Evolutionary conservation across 352 stramenopile genomes (phyloP).

Genomic region (Phytophthora brassicae): DNA sequence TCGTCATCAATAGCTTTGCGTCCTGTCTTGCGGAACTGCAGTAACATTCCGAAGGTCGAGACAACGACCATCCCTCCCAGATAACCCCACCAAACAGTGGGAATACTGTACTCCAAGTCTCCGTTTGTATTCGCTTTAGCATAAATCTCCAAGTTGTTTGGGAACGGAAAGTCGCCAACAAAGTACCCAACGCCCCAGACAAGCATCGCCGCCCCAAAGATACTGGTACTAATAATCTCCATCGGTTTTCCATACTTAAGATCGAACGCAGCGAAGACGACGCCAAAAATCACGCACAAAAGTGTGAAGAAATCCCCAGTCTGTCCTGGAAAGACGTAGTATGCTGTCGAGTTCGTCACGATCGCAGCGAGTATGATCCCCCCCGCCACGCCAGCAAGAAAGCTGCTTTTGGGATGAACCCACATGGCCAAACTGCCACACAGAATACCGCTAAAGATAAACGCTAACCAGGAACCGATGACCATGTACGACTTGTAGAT

Average conservation of each 20-base stretch:
- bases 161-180: conserved; percentile 40
- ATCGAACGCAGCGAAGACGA: conserved; percentile 35
- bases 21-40: conserved; percentile 54
- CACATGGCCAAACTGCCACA: conserved; percentile 36
- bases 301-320: conserved; percentile 42
- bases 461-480: conserved; percentile 52
- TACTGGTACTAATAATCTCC: conserved; percentile 43
- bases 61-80: conserved; percentile 44
- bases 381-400: conserved; percentile 41
- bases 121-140: conserved; percentile 25
- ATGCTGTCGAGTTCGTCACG: conserved; percentile 43
- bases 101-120: conserved; percentile 40
- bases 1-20: conserved; percentile 24
- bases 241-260: conserved; percentile 50
- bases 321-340: conserved; percentile 43
- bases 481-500: conserved; percentile 39
- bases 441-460: conserved; percentile 44
- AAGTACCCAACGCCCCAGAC: conserved; percentile 58
- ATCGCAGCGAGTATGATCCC: conserved; percentile 46
- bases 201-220: conserved; percentile 40
- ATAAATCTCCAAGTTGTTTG: conserved; percentile 40
- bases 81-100: conserved; percentile 49
- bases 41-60: conserved; percentile 38
- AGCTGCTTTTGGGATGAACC: conserved; percentile 47
- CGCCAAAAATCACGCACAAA: conserved; percentile 31